Percentiles rank a stretch among this genome's conserved stretches.
These are phyloP conservation scores for Phallus indusiatus DNA, from an alignment of 768 basidiomycete species.

Conservation along the genomic window DNA sequence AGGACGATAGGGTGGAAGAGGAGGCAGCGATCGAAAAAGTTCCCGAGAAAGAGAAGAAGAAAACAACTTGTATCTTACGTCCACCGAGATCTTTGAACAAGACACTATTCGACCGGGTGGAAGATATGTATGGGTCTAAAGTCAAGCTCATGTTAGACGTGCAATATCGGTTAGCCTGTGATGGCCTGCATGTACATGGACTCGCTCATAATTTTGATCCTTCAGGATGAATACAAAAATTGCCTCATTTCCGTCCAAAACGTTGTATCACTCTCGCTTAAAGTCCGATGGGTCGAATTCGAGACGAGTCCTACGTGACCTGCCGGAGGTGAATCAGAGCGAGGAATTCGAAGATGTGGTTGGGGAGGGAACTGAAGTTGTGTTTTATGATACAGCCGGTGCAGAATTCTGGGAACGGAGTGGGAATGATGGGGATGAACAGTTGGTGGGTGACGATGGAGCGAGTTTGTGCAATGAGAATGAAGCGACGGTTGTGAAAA, in stretches of 20 bases:
- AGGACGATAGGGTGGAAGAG: not conserved
- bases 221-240: slow-evolving; percentile 81
- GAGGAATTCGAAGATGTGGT: slow-evolving; percentile 68
- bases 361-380: slow-evolving; percentile 49
- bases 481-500: slow-evolving; percentile 76
- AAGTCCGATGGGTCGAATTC: slow-evolving; percentile 64
- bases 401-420: slow-evolving; percentile 85
- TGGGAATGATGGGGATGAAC: slow-evolving; percentile 45
- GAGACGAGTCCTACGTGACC: slow-evolving; percentile 58
- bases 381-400: slow-evolving; percentile 92
- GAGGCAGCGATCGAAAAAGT: not conserved
- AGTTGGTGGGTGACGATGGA: slow-evolving; percentile 45
- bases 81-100: slow-evolving; percentile 72
- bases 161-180: slow-evolving; percentile 68
- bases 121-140: slow-evolving; percentile 72
- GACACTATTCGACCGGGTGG: slow-evolving; percentile 88
- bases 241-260: slow-evolving; percentile 75
- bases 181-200: not conserved
- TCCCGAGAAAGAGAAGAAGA: slow-evolving; percentile 11
- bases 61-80: slow-evolving; percentile 23
- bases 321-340: slow-evolving; percentile 48
- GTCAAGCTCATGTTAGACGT: slow-evolving; percentile 84
- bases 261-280: slow-evolving; percentile 66
- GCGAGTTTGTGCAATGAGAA: slow-evolving; percentile 93
- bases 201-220: not conserved